These are phyloP conservation scores for Williopsis jadinii DNA, from an alignment of 1,139 yeast genomes.

Conservation along the genomic window DNA sequence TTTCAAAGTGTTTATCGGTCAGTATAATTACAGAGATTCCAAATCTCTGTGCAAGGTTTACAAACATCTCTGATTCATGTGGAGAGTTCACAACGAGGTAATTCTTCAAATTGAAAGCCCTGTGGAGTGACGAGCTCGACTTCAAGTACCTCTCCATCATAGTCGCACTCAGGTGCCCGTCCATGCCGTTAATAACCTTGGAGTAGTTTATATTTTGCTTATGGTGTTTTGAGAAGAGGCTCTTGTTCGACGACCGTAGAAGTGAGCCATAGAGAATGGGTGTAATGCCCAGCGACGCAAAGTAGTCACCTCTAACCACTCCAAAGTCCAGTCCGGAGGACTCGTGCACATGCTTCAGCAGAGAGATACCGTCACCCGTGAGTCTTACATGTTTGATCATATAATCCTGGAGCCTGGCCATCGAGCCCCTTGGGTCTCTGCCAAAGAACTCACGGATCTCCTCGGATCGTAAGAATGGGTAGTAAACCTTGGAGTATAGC, in stretches of 20 bases:
- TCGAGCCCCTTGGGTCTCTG: constrained; percentile 1
- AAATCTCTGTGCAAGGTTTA: constrained; percentile 12
- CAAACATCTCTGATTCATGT: constrained; percentile 14
- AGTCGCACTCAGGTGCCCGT: constrained; percentile 4
- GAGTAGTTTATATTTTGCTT: constrained; percentile 8
- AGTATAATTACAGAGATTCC: constrained; percentile 14
- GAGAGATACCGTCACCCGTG: constrained; percentile 1
- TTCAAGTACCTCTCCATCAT: constrained; percentile 8
- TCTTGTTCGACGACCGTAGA: constrained; percentile 6
- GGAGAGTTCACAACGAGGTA: constrained; percentile 18
- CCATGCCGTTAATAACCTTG: constrained; percentile 5
- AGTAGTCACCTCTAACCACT: constrained; percentile 15
- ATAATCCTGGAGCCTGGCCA: constrained; percentile 1
- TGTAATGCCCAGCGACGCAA: constrained; percentile 11
- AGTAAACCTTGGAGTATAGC: constrained; percentile 11
- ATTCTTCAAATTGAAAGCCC: constrained; percentile 7
- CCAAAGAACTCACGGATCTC: constrained; percentile 8
- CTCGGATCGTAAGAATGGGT: constrained; percentile 13
- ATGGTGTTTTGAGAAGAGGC: constrained; percentile 9
- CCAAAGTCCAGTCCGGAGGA: constrained; percentile 12
- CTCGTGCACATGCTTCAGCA: constrained; percentile 4
- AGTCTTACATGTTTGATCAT: constrained; percentile 7
- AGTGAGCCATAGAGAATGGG: constrained; percentile 7
- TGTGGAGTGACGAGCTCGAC: constrained; percentile 4
- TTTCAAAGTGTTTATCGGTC: constrained; percentile 11